Conservation (phyloP, 1,284 basidiomycete genomes). For the Pseudozyma tsukubaensis region DNA sequence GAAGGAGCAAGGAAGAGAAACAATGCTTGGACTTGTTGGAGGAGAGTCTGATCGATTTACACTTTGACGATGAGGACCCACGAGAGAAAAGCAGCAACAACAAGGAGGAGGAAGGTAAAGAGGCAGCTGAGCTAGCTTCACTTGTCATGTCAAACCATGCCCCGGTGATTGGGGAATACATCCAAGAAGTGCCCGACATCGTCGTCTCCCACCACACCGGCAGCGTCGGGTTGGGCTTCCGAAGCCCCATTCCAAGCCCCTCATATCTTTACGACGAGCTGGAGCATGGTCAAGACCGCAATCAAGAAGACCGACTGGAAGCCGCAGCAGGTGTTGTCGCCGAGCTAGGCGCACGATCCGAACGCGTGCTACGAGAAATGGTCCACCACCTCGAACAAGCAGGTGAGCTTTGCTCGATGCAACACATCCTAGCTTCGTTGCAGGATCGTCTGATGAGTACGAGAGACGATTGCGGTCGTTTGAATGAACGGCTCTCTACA, state of each 20-base stretch:
- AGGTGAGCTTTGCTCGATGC: constrained; percentile 22
- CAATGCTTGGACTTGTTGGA: constrained; percentile 13
- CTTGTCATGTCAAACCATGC: not conserved
- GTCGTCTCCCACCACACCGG: constrained; percentile 27
- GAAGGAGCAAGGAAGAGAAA: not conserved
- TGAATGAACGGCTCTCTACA: constrained; percentile 13
- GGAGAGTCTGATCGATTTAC: constrained; percentile 25
- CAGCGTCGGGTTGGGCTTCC: not conserved
- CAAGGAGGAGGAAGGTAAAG: too few relatives aligned
- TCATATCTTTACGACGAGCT: too few relatives aligned
- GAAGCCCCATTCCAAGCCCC: not conserved
- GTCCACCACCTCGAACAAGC: constrained; percentile 16
- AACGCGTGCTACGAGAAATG: constrained; percentile 7
- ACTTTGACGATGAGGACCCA: constrained; percentile 15
- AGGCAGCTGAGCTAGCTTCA: too few relatives aligned
- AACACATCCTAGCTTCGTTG: constrained; percentile 20
- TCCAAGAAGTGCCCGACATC: constrained; percentile 15
- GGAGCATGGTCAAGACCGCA: too few relatives aligned
- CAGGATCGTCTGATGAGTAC: constrained; percentile 20
- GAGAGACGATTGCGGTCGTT: constrained; percentile 3
- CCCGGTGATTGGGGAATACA: not conserved
- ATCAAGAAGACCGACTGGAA: not conserved
- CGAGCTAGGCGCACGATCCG: constrained; percentile 3
- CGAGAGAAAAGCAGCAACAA: not conserved
- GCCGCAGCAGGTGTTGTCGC: not conserved